Conservation (phyloP, 1,284 basidiomycete genomes). For the Ceratobasidium sp. region DNA sequence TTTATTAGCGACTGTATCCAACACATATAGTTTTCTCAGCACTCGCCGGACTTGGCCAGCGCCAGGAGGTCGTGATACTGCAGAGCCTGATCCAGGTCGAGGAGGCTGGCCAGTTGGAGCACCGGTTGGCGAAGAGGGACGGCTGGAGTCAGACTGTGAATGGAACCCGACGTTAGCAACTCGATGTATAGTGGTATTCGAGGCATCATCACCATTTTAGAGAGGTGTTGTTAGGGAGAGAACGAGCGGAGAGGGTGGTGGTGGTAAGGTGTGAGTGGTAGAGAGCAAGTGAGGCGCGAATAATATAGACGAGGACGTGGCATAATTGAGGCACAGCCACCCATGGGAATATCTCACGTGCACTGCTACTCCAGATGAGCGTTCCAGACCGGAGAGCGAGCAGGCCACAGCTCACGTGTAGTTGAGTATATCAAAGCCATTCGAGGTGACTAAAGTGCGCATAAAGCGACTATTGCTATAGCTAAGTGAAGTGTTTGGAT, state of each 20-base stretch:
- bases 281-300: conserved; percentile 45
- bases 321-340: conserved; percentile 49
- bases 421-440: too few species aligned
- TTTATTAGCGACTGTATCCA: background rate
- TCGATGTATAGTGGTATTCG: background rate
- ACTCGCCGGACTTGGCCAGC: conserved; percentile 80
- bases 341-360: conserved; percentile 40
- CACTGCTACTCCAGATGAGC: too few species aligned
- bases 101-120: conserved; percentile 58
- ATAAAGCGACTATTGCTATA: too few species aligned
- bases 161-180: background rate
- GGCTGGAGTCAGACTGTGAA: conserved; percentile 74
- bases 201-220: conserved; percentile 45
- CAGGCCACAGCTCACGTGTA: too few species aligned
- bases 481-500: too few species aligned
- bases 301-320: conserved; percentile 49
- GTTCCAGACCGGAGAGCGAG: too few species aligned
- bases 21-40: too few species aligned
- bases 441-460: too few species aligned
- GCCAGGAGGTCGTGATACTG: conserved; percentile 77
- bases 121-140: conserved; percentile 61
- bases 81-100: conserved; percentile 55
- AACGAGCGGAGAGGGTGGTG: conserved; percentile 40
- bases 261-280: conserved; percentile 29
- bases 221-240: background rate